Evolutionary conservation across 805 yeast genomes (phyloP).

Genomic region (Metschnikowia amazonensis): DNA sequence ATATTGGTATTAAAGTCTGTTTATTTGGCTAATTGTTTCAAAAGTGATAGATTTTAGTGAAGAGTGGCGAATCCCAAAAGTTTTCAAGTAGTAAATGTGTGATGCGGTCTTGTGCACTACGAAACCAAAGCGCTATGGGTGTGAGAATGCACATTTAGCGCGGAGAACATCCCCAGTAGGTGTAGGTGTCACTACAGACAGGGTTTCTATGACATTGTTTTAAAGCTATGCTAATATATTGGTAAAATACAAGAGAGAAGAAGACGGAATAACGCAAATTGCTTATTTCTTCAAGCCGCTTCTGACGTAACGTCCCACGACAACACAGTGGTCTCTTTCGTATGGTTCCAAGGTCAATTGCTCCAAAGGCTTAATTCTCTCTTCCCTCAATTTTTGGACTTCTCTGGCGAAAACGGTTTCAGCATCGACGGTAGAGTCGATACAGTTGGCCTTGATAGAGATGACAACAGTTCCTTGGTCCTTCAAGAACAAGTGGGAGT

Average conservation of each 20-base stretch:
- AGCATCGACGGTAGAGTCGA: constrained; percentile 98
- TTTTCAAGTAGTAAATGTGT: neutral
- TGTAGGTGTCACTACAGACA: constrained; percentile 1
- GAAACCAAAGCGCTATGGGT: neutral
- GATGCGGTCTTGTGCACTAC: neutral
- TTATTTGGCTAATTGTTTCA: neutral
- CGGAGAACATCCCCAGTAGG: neutral
- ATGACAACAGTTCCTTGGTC: constrained; percentile 98
- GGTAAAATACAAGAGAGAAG: constrained; percentile 15
- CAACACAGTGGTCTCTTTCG: constrained; percentile 99
- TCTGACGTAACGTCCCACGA: constrained; percentile 94
- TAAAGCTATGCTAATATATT: constrained; percentile 16
- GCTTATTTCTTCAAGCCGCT: constrained; percentile 59
- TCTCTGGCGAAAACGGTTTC: constrained; percentile 99
- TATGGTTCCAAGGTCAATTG: constrained; percentile 99
- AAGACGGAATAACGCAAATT: constrained; percentile 4
- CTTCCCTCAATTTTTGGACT: constrained; percentile 98
- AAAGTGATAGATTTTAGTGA: neutral
- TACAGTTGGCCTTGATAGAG: constrained; percentile 99
- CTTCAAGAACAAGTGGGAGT: constrained; percentile 96
- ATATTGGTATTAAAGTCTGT: neutral
- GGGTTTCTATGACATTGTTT: constrained; percentile 6
- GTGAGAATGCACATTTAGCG: constrained; percentile 2
- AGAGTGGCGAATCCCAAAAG: neutral
- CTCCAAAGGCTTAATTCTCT: constrained; percentile 96